Conservation (phyloP, 2,329 filamentous ascomycete species). For the Pseudonectria buxi region DNA sequence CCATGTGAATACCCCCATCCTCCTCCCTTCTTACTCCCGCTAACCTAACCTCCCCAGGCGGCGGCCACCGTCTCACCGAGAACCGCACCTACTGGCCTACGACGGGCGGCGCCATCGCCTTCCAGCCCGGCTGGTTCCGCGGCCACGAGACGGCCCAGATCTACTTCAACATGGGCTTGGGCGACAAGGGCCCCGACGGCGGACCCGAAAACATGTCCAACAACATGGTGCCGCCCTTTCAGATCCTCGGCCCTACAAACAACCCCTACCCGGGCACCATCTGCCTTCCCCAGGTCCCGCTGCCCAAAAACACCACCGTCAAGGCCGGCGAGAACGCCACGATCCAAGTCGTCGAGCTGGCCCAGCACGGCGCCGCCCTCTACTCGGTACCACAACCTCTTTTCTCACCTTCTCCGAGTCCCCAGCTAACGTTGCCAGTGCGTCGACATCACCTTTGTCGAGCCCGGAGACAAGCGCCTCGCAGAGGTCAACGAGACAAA, state of each 20-base stretch:
- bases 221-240: slow-evolving; percentile 72
- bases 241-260: slow-evolving; percentile 75
- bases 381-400: slow-evolving; percentile 59
- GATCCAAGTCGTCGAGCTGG: slow-evolving; percentile 79
- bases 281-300: slow-evolving; percentile 81
- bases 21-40: not conserved
- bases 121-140: slow-evolving; percentile 95
- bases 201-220: slow-evolving; percentile 83
- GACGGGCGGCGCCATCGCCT: slow-evolving; percentile 74
- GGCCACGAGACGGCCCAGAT: slow-evolving; percentile 77
- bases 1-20: slow-evolving; percentile 60
- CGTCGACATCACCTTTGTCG: slow-evolving; percentile 87
- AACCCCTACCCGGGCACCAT: slow-evolving; percentile 81
- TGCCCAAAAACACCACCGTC: slow-evolving; percentile 65
- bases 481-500: slow-evolving; percentile 69
- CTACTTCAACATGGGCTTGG: slow-evolving; percentile 87
- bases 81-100: slow-evolving; percentile 94
- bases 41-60: slow-evolving; percentile 50
- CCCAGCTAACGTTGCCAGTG: slow-evolving; percentile 50
- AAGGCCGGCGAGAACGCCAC: slow-evolving; percentile 82
- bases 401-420: not conserved
- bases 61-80: slow-evolving; percentile 66
- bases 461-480: slow-evolving; percentile 62
- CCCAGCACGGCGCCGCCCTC: slow-evolving; percentile 74
- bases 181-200: slow-evolving; percentile 54